phyloP scores from a whole-genome alignment of 768 basidiomycete species.

The Suillus paluster region DNA sequence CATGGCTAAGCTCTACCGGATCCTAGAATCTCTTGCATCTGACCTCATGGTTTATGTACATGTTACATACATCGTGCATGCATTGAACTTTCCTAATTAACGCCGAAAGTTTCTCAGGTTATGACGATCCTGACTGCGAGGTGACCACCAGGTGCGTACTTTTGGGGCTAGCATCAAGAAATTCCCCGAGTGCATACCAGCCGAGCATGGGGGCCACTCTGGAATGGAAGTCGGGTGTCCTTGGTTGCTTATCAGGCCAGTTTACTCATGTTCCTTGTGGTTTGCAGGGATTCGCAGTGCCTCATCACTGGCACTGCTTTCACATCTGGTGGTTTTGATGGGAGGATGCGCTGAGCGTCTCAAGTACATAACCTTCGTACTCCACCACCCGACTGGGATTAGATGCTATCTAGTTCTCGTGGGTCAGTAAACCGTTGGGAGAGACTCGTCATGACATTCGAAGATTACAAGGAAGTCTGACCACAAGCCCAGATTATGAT shows the following conservation, averaged over 20 bases:
- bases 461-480: too few relatives aligned
- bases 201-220: neutral
- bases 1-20: neutral
- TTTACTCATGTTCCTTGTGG: too few relatives aligned
- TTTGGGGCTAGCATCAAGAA: constrained; percentile 1
- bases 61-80: neutral
- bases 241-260: neutral
- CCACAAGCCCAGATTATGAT: too few relatives aligned
- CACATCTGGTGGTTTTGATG: too few relatives aligned
- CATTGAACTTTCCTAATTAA: neutral
- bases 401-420: too few relatives aligned
- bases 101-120: neutral
- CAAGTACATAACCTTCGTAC: too few relatives aligned
- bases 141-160: neutral
- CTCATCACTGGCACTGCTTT: too few relatives aligned
- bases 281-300: too few relatives aligned
- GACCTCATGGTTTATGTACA: neutral
- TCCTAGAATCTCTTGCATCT: neutral
- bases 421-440: too few relatives aligned
- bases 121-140: neutral
- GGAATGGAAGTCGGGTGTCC: neutral
- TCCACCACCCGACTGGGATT: too few relatives aligned
- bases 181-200: neutral
- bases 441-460: too few relatives aligned
- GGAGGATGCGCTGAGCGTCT: too few relatives aligned